Evolutionary conservation across 1,284 basidiomycete species (phyloP), one percentile per base, ranked within the genome.

Genomic region (Sutorius eximius): DNA sequence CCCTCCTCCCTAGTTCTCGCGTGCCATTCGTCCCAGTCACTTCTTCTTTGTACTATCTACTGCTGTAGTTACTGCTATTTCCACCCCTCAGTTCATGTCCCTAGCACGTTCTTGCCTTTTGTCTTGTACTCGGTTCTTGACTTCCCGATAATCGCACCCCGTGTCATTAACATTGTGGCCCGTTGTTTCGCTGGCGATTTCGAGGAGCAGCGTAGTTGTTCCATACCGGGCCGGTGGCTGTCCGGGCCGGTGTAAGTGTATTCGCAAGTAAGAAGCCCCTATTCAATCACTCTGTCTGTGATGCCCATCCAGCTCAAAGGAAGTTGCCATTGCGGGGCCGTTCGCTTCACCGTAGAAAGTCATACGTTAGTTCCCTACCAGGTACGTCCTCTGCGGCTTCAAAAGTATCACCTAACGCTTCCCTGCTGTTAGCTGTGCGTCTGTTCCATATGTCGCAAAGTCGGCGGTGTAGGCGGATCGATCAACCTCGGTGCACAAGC

Each of bases 371-470:
- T 83, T 13, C 82, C 83, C 3, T 85, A 83, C 63, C 81, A 83
- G 71, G 82, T 81, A 27, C 38, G 71, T 59, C 45, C 6, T 36
- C 18, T 30, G 6, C 32, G 7, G 20, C 41, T 38, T 45, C 29
- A 42, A 20, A 12, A 22, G 4, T n/a, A 29, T 10, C 36, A 9
- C 9, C 36, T 9, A 13, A 16, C 13, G 32, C 32, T 27, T 27
- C 24, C 7, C 20, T 37, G 24, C 16, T 15, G 33, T 18, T 29
- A 83, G 80, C 63, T 85, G 24, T 85, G 83, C 60, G 52, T 80
- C 11, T 85, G 83, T 61, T 84, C 82, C 33, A 84, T 86, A 58
- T 85, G 84, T 61, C 78, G 83, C 55, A 85, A 85, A 64, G 80
- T 83, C 12, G 82, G 83, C 38, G 84, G 83, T 15, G 69, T 70